Percentiles rank a stretch among this genome's conserved stretches.
These are phyloP conservation scores for Phaseolus lunatus DNA, from an alignment of 306 rosid genomes.

Conservation along the genomic window DNA sequence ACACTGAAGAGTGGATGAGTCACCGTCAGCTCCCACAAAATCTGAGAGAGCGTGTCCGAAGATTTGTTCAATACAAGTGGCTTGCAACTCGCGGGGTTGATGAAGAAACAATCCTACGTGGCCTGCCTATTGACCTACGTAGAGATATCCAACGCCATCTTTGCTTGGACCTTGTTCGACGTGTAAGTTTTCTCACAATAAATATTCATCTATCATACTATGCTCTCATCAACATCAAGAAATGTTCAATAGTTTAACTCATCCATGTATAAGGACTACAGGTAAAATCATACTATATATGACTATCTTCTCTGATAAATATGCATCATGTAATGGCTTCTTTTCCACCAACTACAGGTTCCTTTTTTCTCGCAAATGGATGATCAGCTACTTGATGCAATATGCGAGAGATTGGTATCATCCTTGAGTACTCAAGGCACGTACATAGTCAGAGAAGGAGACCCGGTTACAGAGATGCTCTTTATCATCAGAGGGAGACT, in stretches of 20 bases:
- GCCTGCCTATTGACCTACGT: constrained; percentile 79
- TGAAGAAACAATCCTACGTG: constrained; percentile 75
- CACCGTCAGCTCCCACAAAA: constrained; percentile 85
- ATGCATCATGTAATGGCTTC: constrained; percentile 20
- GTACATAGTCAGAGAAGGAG: constrained; percentile 88
- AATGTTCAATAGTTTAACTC: not conserved
- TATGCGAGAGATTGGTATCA: constrained; percentile 83
- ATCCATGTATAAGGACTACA: not conserved
- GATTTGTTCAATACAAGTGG: constrained; percentile 93
- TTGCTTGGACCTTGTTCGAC: constrained; percentile 89
- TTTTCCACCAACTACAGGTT: constrained; percentile 59
- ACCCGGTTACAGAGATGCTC: constrained; percentile 92
- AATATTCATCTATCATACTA: not conserved
- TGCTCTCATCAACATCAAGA: not conserved
- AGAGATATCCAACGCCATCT: constrained; percentile 90
- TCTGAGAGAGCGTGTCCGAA: constrained; percentile 73
- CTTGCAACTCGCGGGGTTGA: constrained; percentile 93
- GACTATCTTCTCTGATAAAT: not conserved
- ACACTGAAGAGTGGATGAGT: constrained; percentile 96
- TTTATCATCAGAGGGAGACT: constrained; percentile 86
- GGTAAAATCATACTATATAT: not conserved
- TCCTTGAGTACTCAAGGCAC: constrained; percentile 82
- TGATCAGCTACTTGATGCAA: constrained; percentile 83
- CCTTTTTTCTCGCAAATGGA: constrained; percentile 97
- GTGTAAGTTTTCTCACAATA: constrained; percentile 59